Evolutionary conservation across 495 filamentous ascomycete genomes (phyloP).

Genomic region (Aspergillus ellipticus): DNA sequence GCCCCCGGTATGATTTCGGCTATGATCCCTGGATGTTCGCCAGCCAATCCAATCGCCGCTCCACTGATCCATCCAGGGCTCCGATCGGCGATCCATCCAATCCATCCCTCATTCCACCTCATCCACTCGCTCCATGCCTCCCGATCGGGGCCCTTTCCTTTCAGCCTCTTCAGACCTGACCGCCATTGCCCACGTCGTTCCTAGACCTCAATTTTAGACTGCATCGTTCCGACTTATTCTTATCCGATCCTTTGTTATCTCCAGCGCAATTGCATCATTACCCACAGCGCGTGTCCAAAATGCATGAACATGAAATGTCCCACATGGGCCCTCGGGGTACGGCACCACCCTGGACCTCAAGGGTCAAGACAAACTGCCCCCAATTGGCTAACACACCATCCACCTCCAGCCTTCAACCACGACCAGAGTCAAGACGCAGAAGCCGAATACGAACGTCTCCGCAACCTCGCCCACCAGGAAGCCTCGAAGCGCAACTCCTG

Average conservation of each 20-base stretch:
- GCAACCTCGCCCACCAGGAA: slow-evolving; percentile 75
- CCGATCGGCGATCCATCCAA: background rate
- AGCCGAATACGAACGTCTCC: slow-evolving; percentile 87
- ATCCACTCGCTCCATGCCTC: background rate
- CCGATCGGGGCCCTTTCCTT: background rate
- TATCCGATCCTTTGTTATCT: no score
- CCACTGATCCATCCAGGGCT: background rate
- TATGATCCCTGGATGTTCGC: background rate
- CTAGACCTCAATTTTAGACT: background rate
- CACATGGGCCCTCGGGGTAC: slow-evolving; percentile 55
- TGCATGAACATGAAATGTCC: slow-evolving; percentile 62
- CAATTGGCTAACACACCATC: slow-evolving; percentile 1
- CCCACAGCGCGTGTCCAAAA: no score
- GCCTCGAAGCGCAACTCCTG: slow-evolving; percentile 69
- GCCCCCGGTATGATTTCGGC: background rate
- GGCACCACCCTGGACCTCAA: background rate
- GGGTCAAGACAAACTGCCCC: background rate
- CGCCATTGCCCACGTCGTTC: background rate
- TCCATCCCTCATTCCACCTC: background rate
- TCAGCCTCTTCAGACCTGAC: background rate
- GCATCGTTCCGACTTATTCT: background rate
- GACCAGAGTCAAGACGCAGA: slow-evolving; percentile 61
- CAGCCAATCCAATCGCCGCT: background rate
- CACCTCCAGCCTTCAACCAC: slow-evolving; percentile 76
- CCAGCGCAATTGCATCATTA: no score